Base-by-base conservation (phyloP, 306 rosid genomes). In the Prosopis cineraria region DNA sequence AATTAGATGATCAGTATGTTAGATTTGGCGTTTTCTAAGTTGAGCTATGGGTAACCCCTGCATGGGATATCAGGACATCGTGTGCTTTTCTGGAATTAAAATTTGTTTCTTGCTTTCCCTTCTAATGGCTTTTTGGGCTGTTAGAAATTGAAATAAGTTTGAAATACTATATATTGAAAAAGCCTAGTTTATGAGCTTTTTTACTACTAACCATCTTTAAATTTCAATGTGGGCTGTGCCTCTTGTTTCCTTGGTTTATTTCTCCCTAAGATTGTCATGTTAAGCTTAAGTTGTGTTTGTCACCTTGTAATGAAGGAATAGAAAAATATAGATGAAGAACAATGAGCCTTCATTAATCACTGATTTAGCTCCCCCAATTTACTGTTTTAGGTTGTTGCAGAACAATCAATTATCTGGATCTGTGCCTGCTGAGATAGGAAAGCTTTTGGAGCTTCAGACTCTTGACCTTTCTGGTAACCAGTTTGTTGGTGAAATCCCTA, bases 381-480 rank as follows among this genome's bases (percentile, higher is more conserved):
- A 60, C 69, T 73, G 39, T 78, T 79, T 72, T 82, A 96, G 99
- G 91, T 82, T 90, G 78, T 73, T 96, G 86, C 98, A 93, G 87
- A 93, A 91, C 86, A 95, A 95, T 81, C 83, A 74, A 73, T 76
- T 95, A 84, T 85, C 93, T 55, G 98, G 98, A 69, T 82, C 98
- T 58, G 88, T 95, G 64, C 98, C 99, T 2, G 78, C 80, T 24
- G 94, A 90, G 82, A 87, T 95, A 55, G 99, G 98, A 74, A 89
- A 78, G 58, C 91, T 95, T 44, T 77, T 56, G 39, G 90, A 87
- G 84, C 99, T 95, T 80, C 94, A 74, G 45, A 93, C 97, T 64
- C 96, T 95, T 70, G 99, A 95, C 80, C 90, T 95, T 81, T 90
- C 99, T 1, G 85, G 86, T 41, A 95, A 95, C 85, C 89, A 88